Evolutionary conservation across 75 land plant species (phyloP).

Genomic region (Sequoiadendron giganteum): DNA sequence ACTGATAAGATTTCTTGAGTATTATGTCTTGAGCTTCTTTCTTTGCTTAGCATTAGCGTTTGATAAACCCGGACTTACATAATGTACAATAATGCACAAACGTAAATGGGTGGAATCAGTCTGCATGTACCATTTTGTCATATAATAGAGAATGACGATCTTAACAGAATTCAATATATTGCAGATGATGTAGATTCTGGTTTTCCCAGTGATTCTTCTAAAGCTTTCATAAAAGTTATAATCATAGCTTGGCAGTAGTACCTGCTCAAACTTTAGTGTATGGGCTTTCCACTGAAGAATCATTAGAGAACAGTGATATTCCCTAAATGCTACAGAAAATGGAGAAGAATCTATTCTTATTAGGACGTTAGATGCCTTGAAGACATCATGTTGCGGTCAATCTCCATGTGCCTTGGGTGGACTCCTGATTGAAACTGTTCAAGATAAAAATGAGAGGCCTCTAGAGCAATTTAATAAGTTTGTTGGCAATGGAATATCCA

Average conservation of each 20-base stretch:
- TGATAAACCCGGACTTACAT: background rate
- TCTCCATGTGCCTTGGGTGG: background rate
- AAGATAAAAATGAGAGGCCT: background rate
- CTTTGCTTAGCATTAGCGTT: background rate
- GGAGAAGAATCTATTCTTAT: background rate
- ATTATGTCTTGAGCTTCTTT: background rate
- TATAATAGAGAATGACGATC: background rate
- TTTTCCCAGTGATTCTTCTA: background rate
- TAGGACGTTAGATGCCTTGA: background rate
- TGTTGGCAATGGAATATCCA: background rate
- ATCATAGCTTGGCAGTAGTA: background rate
- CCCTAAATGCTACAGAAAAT: background rate
- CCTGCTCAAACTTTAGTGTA: background rate
- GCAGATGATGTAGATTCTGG: background rate
- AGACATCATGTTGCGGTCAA: background rate
- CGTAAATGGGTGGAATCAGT: background rate
- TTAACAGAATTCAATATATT: background rate
- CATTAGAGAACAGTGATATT: background rate
- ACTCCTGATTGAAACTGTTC: background rate
- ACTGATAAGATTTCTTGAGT: background rate
- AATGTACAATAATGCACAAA: background rate
- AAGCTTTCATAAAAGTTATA: background rate
- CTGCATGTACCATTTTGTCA: background rate
- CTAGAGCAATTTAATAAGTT: background rate
- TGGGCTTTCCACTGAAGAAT: background rate